Evolutionary conservation across 345 rosid species (phyloP), one percentile per base, ranked within the genome.

Genomic region (Populus simonii): DNA sequence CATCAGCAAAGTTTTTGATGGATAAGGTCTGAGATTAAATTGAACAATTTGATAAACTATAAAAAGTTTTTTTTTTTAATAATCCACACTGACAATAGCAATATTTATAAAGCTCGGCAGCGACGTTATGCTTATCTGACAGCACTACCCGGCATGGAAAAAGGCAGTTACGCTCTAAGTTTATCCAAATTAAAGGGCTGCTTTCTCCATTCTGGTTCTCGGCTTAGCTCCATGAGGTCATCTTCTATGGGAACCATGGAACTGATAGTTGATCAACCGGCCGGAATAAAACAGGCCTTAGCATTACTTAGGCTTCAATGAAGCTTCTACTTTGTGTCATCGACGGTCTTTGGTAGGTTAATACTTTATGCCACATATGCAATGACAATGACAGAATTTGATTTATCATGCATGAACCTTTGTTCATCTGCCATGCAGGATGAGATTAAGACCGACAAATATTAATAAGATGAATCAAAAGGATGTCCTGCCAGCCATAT

Each of bases 121-220:
- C n/a, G 73, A 67, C 73, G 12, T 68, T 68, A 35, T 33, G 53
- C 73, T 68, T 76, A 76, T 76, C 79, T 55, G 47, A 51, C 66
- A 76, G 20, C 41, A 13, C 45, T 8, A 12, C 23, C 36, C 41
- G 53, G 29, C 55, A 35, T 53, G 45, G 22, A 25, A 9, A 35
- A 27, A 53, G 8, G 22, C 49, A 2, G 29, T 25, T 61, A 57
- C 18, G 8, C 66, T 35, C 66, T 27, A 9, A 27, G 10, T 51
- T 71, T 49, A 3, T 25, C 9, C 27, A 31, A 29, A 17, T 49
- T 29, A 71, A n/a, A 41, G 29, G 13, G 35, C 49, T 33, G 35
- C 49, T 33, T 62, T n/a, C 49, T 39, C 43, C 45, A 27, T 68
- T 59, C 47, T 33, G 20, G 16, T 35, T 17, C 47, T 13, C 45